Base-by-base conservation (phyloP, 164 flowering plant genomes). In the Kingdonia uniflora region DNA sequence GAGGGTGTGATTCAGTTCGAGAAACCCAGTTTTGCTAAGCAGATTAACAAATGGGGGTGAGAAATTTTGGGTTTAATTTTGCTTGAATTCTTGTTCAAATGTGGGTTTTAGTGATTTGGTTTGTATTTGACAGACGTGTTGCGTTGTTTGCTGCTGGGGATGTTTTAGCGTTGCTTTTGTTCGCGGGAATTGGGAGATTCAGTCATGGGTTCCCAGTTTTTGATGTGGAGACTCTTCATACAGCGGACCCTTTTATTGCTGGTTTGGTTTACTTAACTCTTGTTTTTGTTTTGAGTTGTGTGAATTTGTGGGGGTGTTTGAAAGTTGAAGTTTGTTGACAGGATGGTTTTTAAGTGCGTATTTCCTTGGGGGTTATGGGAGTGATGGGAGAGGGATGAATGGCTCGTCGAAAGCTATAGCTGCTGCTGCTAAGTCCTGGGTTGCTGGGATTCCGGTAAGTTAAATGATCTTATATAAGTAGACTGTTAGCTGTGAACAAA, bases 1-100 rank as follows among this genome's bases (percentile, higher is more conserved):
- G 98, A 91, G 65, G 96, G 98, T 17, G 98, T 85, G 11, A 91
- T 91, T 71, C 96, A 82, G 68, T 80, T 82, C 59, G 96, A 85
- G 14, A 87, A 84, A 62, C 87, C 95, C 53, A 42, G 43, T 48
- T 68, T 72, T 1, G 53, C 76, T 53, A 57, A 79, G 11, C 61
- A 67, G 33, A 13, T 84, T 0, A 54, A 67, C 11, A 78, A 79
- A 69, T 82, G 98, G 96, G 96, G 92, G 98, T 87, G 65, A 54
- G 35, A 8, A 29, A 29, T n/a, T n/a, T n/a, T 29, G 4, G 35
- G 35, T 29, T 29, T 29, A 8, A 8, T 29, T 29, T 29, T 4
- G 35, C 8, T 29, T 29, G 35, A 8, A 29, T 29, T 29, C 4
- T 29, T 29, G 35, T 29, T 29, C 8, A n/a, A n/a, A n/a, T n/a